Conservation (phyloP, 2,329 filamentous ascomycete genomes). For the Elsinoe necatrix region DNA sequence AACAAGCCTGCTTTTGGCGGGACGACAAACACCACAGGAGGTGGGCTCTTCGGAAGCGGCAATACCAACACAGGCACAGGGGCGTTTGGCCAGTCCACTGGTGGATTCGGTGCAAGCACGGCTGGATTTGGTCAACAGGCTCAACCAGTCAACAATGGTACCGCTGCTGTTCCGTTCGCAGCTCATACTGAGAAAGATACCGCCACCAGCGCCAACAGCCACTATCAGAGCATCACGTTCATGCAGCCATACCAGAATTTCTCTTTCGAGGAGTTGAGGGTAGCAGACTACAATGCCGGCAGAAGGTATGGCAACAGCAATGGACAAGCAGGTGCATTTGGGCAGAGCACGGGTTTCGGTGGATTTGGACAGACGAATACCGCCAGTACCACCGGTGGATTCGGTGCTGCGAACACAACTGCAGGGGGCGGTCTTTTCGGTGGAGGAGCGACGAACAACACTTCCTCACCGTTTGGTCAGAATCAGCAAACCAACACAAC, state of each 20-base stretch:
- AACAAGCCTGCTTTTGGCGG: conserved; percentile 50
- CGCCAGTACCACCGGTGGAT: conserved; percentile 34
- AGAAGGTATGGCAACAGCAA: conserved; percentile 74
- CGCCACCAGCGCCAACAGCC: conserved; percentile 49
- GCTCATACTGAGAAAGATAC: conserved; percentile 66
- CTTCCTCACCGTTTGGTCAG: conserved; percentile 19
- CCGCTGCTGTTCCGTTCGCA: conserved; percentile 56
- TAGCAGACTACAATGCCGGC: conserved; percentile 83
- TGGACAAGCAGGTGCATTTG: conserved; percentile 75
- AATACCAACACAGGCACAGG: conserved; percentile 34
- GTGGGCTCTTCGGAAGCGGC: conserved; percentile 31
- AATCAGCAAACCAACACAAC: conserved; percentile 23
- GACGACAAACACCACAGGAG: conserved; percentile 30
- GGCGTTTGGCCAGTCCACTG: conserved; percentile 36
- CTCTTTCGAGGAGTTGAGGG: conserved; percentile 60
- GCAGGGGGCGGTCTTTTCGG: conserved; percentile 27
- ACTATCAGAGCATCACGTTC: conserved; percentile 73
- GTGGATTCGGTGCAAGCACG: conserved; percentile 31
- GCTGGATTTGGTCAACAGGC: conserved; percentile 41
- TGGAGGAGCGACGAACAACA: conserved; percentile 29
- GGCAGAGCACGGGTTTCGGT: conserved; percentile 52
- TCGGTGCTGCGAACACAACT: conserved; percentile 33
- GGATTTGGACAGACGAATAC: conserved; percentile 36
- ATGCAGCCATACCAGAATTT: conserved; percentile 78
- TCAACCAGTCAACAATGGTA: conserved; percentile 53